Evolutionary conservation across 306 rosid species (phyloP).

Genomic region (Lupinus albus): DNA sequence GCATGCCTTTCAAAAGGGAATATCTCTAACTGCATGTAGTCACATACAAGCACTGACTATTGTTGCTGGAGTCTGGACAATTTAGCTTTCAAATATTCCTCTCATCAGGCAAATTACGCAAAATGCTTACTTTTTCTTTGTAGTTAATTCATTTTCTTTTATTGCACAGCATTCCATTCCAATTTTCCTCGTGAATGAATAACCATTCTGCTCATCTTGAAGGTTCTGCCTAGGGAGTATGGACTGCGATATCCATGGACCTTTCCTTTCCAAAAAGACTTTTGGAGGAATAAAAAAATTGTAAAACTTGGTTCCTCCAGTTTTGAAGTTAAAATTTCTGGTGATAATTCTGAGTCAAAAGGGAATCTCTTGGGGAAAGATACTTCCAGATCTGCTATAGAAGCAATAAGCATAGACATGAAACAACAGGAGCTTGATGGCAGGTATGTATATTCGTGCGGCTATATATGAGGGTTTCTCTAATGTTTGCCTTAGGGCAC

Average conservation of each 20-base stretch:
- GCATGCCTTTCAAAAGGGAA: neutral
- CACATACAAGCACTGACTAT: neutral
- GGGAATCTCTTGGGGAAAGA: constrained; percentile 44
- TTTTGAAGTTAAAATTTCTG: constrained; percentile 42
- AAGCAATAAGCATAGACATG: constrained; percentile 85
- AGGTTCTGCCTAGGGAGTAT: constrained; percentile 91
- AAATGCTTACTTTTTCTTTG: neutral
- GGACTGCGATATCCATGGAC: constrained; percentile 77
- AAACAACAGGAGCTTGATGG: constrained; percentile 91
- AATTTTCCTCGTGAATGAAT: constrained; percentile 10
- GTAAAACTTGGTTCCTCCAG: constrained; percentile 41
- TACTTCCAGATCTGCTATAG: constrained; percentile 55
- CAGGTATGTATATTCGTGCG: constrained; percentile 51
- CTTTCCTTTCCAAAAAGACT: constrained; percentile 60
- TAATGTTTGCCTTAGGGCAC: no score
- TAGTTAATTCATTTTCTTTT: neutral
- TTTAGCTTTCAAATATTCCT: neutral
- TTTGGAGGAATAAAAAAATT: constrained; percentile 56
- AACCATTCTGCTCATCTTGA: constrained; percentile 33
- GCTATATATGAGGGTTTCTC: no score
- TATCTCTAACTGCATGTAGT: neutral
- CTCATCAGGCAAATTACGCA: neutral
- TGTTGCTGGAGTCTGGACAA: neutral
- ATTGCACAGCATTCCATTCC: constrained; percentile 5
- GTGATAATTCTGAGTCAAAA: constrained; percentile 39